Conservation (phyloP, 2,329 filamentous ascomycete species). For the Neophaeococcomyces mojaviensis region DNA sequence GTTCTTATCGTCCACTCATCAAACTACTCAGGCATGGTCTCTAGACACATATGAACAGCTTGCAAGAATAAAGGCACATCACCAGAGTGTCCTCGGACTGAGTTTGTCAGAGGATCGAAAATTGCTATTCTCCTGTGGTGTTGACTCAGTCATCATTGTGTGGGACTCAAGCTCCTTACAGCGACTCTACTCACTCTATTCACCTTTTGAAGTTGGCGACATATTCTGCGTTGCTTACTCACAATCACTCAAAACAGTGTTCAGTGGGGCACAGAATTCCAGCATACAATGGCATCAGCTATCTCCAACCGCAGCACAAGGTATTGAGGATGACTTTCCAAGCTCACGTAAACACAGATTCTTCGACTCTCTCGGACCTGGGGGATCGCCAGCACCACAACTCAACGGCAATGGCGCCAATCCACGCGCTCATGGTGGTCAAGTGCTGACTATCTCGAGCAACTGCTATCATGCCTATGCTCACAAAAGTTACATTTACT, state of each 20-base stretch:
- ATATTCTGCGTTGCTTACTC: conserved; percentile 94
- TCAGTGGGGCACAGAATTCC: conserved; percentile 80
- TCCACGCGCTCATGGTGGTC: conserved; percentile 48
- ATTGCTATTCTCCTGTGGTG: conserved; percentile 84
- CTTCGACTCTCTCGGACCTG: conserved; percentile 81
- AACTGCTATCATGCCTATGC: conserved; percentile 80
- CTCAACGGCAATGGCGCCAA: conserved; percentile 49
- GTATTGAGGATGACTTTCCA: conserved; percentile 51
- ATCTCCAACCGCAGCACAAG: conserved; percentile 52
- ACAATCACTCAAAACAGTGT: conserved; percentile 67
- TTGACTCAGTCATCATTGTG: conserved; percentile 88
- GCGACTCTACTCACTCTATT: conserved; percentile 82
- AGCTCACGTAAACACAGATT: conserved; percentile 71
- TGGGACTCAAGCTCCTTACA: conserved; percentile 72
- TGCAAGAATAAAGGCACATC: conserved; percentile 75
- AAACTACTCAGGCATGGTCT: conserved; percentile 58
- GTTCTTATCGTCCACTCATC: neutral
- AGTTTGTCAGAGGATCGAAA: conserved; percentile 67
- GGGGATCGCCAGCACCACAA: conserved; percentile 69
- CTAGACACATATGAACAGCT: conserved; percentile 79
- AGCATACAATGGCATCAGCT: conserved; percentile 16
- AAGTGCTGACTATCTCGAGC: conserved; percentile 71
- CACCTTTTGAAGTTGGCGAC: conserved; percentile 88
- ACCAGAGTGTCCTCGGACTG: conserved; percentile 80
- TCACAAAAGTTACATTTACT: conserved; percentile 92